Evolutionary conservation across 1,139 yeast genomes (phyloP), one percentile per base, ranked within the genome.

Genomic region (Yamadazyma pseudoaaseri): DNA sequence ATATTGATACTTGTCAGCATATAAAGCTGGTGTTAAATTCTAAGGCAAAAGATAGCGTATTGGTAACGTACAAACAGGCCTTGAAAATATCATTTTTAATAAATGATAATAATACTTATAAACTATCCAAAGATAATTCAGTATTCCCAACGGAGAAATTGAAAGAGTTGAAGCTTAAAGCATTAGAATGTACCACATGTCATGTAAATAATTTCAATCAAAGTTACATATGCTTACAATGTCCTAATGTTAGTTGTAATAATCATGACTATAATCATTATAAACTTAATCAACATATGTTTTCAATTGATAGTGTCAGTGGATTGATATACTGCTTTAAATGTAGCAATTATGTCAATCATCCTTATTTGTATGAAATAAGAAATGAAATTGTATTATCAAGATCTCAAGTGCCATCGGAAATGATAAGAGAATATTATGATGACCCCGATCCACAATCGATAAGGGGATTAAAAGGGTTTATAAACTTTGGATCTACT

Each of bases 401-500:
- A 8, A 26, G 8, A 14, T 14, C 27, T 12, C 6, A 25, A 6
- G 9, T 11, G 6, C 5, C 12, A 15, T 16, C 25, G 22, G 6
- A 43, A 48, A 3, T 64, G 28, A 49, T 54, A 6, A 9, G 11
- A 7, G 46, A 42, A 5, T 39, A 53, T 36, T 70, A 63, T 36
- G 29, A 47, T 13, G 39, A 67, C n/a, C 94, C 95, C 3, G 56
- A 73, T 1, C 70, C 58, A 46, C 73, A 73, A 31, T 85, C 95
- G 1, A 68, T 78, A 3, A 73, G 81, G 11, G 97, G 97, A 0
- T 62, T 92, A 16, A 74, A 84, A 39, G 98, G 98, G 3, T 78
- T 92, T 48, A 81, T 89, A 36, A 92, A 92, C 56, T 78, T 92
- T 77, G 98, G 98, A 0, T 86, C 97, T 0, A 92, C 98, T 0